These are phyloP conservation scores for Nakazawaea ambrosiae DNA, from an alignment of 805 yeast species.

Conservation along the genomic window DNA sequence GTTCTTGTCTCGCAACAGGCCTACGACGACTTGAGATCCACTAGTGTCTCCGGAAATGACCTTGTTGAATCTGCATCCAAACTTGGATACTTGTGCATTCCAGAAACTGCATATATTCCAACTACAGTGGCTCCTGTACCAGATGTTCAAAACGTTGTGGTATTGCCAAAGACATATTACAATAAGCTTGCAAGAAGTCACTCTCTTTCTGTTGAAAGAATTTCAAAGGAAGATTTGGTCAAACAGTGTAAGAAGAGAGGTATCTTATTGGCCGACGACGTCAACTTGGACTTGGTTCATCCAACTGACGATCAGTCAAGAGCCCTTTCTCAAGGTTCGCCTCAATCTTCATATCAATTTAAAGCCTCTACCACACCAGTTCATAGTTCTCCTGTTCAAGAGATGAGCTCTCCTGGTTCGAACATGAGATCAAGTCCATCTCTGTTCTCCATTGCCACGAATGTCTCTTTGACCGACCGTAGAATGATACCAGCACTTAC, in stretches of 20 bases:
- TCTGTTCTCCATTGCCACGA: constrained; percentile 43
- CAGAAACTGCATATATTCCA: constrained; percentile 52
- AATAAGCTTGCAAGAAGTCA: constrained; percentile 44
- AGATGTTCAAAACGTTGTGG: constrained; percentile 50
- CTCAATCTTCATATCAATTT: constrained; percentile 7
- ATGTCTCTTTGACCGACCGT: constrained; percentile 58
- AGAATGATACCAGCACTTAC: constrained; percentile 81
- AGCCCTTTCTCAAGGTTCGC: constrained; percentile 1
- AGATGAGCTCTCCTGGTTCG: constrained; percentile 12
- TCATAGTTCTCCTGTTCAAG: constrained; percentile 17
- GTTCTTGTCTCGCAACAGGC: constrained; percentile 24
- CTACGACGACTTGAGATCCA: constrained; percentile 13
- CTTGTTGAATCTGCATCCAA: constrained; percentile 34
- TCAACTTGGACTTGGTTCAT: constrained; percentile 7
- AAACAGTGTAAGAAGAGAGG: constrained; percentile 46
- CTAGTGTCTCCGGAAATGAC: constrained; percentile 16
- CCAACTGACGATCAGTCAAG: neutral
- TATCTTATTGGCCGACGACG: constrained; percentile 21
- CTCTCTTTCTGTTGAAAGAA: constrained; percentile 34
- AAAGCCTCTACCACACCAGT: constrained; percentile 12
- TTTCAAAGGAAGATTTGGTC: constrained; percentile 36
- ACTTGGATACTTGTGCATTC: constrained; percentile 46
- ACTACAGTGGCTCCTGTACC: constrained; percentile 53
- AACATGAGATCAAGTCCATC: constrained; percentile 5
- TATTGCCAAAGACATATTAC: constrained; percentile 59